Evolutionary conservation across 805 yeast species (phyloP).

Genomic region (Yamadazyma tumulicola): DNA sequence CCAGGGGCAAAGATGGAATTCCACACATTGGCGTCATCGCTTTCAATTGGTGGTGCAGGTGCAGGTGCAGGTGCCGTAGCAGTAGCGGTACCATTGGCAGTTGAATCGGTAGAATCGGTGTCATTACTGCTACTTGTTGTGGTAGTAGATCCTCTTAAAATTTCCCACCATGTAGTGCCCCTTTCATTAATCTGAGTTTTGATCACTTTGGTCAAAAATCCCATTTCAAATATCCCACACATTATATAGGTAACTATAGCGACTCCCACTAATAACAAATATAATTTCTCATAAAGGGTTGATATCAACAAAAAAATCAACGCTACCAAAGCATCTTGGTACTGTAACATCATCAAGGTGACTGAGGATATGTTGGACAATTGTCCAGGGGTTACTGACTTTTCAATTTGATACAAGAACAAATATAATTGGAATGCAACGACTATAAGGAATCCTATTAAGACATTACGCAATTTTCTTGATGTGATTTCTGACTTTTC

Average conservation of each 20-base stretch:
- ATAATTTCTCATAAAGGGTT: constrained; percentile 51
- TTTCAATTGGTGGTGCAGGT: constrained; percentile 6
- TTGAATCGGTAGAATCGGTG: constrained; percentile 1
- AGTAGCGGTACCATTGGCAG: constrained; percentile 3
- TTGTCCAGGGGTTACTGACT: constrained; percentile 74
- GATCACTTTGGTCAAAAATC: constrained; percentile 65
- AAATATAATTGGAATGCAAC: constrained; percentile 50
- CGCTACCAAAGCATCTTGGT: constrained; percentile 71
- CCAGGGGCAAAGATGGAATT: constrained; percentile 26
- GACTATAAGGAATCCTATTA: constrained; percentile 45
- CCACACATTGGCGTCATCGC: constrained; percentile 16
- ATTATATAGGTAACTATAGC: constrained; percentile 67
- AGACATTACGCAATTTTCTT: constrained; percentile 34
- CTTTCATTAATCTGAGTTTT: constrained; percentile 72
- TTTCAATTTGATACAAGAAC: constrained; percentile 65
- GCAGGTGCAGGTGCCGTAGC: constrained; percentile 1
- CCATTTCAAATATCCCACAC: constrained; percentile 70
- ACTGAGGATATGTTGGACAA: constrained; percentile 60
- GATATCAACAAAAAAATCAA: constrained; percentile 60
- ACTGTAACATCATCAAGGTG: constrained; percentile 57
- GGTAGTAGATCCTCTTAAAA: constrained; percentile 51
- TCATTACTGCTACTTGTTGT: neutral
- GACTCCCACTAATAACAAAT: constrained; percentile 64
- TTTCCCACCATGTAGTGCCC: constrained; percentile 61
- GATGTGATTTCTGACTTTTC: constrained; percentile 50